Evolutionary conservation across 106 monocot species (phyloP), one percentile per base, ranked within the genome.

Genomic region (Dendrobium chrysotoxum): DNA sequence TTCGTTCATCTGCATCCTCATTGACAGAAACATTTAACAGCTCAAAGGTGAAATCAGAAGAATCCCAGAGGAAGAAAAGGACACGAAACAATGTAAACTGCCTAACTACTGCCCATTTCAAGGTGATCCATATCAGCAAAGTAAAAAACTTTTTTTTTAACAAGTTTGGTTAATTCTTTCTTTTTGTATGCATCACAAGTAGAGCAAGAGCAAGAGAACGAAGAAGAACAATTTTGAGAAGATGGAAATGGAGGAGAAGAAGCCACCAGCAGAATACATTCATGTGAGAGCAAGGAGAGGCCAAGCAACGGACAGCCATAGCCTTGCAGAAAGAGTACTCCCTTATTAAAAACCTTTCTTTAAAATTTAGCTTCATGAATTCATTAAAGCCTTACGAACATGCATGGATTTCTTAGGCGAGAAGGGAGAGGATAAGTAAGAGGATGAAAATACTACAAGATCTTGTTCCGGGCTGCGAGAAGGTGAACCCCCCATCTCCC

Each of bases 361-460:
- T 23, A 3, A 61, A 7, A 23, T 61, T 23, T 61, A 61, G 2
- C 50, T 13, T 1, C 50, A 1, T 50, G 50, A 50, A 50, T 50
- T 50, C 50, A 50, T 50, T 15, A 13, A 0, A 13, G 50, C 15
- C 11, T 50, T 50, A 50, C 2, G 16, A 50, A 61, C 61, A n/a
- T 23, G 4, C 4, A 23, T 61, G 61, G 61, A 53, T 53, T 65
- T 65, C 64, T 23, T 25, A 86, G 88, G 86, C 76, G 30, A 86
- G 88, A 68, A 88, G 88, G 42, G 88, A 88, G 78, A 88, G 82
- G 78, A 88, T 88, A 72, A 78, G 88, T 76, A 67, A 77, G 78
- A 83, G 85, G 83, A 83, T 88, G 85, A 85, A 83, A 78, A 18
- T 83, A 35, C 58, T 88, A 78, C 88, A 88, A 77, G 88, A 40